A percentile compares a stretch with the other conserved stretches of the same genome.
phyloP scores from a whole-genome alignment of 2,329 filamentous ascomycete species.

The Penicillium sumatraense region DNA sequence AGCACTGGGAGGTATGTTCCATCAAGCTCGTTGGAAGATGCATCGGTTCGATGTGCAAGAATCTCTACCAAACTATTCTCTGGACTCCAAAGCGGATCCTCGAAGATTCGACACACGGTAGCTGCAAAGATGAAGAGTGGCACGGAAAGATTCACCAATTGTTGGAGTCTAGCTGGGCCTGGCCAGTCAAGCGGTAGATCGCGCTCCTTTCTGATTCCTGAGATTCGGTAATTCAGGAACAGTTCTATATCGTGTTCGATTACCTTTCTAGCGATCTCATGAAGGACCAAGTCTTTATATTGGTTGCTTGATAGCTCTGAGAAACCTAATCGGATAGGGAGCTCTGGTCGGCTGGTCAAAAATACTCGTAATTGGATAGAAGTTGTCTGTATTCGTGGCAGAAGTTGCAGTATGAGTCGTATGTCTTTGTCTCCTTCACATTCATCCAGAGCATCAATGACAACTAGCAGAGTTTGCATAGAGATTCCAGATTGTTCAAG shows the following conservation, averaged over 20 bases:
- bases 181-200: conserved; percentile 21
- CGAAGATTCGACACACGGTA: conserved; percentile 21
- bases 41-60: not conserved
- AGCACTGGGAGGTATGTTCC: conserved; percentile 24
- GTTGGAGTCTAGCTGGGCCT: not conserved
- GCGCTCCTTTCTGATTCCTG: conserved; percentile 15
- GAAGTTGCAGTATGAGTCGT: conserved; percentile 24
- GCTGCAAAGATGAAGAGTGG: conserved; percentile 27
- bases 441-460: conserved; percentile 34
- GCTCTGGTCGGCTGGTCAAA: conserved; percentile 35
- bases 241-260: conserved; percentile 31
- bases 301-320: conserved; percentile 16
- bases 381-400: conserved; percentile 17
- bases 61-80: conserved; percentile 7
- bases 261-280: conserved; percentile 26
- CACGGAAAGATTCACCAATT: conserved; percentile 13
- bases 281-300: conserved; percentile 27
- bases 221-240: conserved; percentile 26
- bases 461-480: not conserved
- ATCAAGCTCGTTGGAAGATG: conserved; percentile 13
- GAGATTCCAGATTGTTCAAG: not conserved
- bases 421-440: conserved; percentile 28
- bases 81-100: conserved; percentile 17
- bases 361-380: conserved; percentile 25
- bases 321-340: conserved; percentile 29